phyloP scores from a whole-genome alignment of 192 early-diverging fungal species.

The Chytriomyces sp. region DNA sequence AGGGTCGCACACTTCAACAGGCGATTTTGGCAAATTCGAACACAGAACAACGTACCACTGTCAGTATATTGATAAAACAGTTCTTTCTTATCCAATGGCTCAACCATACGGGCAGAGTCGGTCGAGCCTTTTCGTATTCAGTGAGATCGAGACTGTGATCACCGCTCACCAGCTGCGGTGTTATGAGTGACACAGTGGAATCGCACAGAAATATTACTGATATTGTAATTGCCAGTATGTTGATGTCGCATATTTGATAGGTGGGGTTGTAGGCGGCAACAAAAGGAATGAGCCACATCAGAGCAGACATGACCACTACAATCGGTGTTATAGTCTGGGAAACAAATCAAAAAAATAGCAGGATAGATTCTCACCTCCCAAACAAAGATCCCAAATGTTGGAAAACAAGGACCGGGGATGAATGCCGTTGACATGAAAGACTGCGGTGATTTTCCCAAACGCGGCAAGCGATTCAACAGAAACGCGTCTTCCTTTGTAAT shows the following conservation, averaged over 20 bases:
- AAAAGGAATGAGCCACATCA: slow-evolving; percentile 22
- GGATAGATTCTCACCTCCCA: background rate
- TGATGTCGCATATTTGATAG: too few relatives aligned
- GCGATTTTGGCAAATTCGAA: too few relatives aligned
- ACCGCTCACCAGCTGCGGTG: slow-evolving; percentile 1
- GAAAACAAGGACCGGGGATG: slow-evolving; percentile 15
- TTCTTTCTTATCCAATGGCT: background rate
- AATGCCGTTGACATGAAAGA: background rate
- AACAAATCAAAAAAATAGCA: too few relatives aligned
- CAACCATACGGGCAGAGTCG: background rate
- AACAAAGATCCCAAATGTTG: slow-evolving; percentile 1
- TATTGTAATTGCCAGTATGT: background rate
- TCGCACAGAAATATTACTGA: background rate
- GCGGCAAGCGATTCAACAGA: too few relatives aligned
- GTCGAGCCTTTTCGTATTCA: slow-evolving; percentile 14
- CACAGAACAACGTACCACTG: background rate
- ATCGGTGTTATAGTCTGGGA: too few relatives aligned
- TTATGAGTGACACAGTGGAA: background rate
- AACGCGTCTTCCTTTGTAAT: too few relatives aligned
- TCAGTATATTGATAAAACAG: background rate
- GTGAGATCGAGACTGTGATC: background rate
- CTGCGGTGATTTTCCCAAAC: too few relatives aligned
- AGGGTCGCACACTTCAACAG: too few relatives aligned
- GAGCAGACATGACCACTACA: too few relatives aligned
- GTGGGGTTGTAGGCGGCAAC: slow-evolving; percentile 1